Percentiles rank a stretch among this genome's conserved stretches.
Evolutionary conservation across 1,284 basidiomycete species (phyloP).

Genomic region (Ustilago sp.): DNA sequence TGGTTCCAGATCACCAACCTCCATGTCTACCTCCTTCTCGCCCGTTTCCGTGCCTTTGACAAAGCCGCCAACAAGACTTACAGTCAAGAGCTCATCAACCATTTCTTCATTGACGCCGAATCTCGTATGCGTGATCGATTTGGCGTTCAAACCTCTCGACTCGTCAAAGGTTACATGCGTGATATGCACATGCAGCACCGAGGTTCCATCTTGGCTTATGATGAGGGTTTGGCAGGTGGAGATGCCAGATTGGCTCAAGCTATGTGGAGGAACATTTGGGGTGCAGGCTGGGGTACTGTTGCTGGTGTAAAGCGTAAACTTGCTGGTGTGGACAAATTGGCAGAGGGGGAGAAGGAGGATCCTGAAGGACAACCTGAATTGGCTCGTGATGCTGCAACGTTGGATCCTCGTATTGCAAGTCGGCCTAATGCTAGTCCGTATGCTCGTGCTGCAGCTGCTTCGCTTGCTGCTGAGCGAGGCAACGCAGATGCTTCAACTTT

Average conservation of each 20-base stretch:
- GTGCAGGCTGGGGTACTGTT: conserved; percentile 71
- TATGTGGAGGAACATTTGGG: conserved; percentile 90
- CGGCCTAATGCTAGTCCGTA: conserved; percentile 40
- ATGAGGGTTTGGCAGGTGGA: conserved; percentile 76
- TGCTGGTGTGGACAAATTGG: conserved; percentile 55
- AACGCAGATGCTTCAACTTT: conserved; percentile 26
- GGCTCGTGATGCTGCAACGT: conserved; percentile 49
- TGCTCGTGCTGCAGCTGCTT: conserved; percentile 34
- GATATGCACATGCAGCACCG: conserved; percentile 90
- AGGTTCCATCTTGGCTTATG: conserved; percentile 83
- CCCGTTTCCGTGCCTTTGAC: conserved; percentile 87
- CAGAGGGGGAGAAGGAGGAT: conserved; percentile 59
- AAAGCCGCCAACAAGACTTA: conserved; percentile 76
- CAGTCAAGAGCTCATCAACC: conserved; percentile 87
- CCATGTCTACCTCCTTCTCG: conserved; percentile 89
- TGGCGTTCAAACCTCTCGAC: conserved; percentile 78
- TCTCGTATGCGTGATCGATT: conserved; percentile 83
- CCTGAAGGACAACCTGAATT: conserved; percentile 72
- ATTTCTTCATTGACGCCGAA: conserved; percentile 96
- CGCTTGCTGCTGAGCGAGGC: conserved; percentile 27
- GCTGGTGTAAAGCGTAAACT: conserved; percentile 70
- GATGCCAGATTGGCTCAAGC: conserved; percentile 77
- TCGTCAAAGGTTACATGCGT: conserved; percentile 90
- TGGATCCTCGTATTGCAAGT: conserved; percentile 34
- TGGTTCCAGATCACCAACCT: conserved; percentile 97